Evolutionary conservation across 2,329 filamentous ascomycete species (phyloP).

Genomic region (Leptodontidium sp.): DNA sequence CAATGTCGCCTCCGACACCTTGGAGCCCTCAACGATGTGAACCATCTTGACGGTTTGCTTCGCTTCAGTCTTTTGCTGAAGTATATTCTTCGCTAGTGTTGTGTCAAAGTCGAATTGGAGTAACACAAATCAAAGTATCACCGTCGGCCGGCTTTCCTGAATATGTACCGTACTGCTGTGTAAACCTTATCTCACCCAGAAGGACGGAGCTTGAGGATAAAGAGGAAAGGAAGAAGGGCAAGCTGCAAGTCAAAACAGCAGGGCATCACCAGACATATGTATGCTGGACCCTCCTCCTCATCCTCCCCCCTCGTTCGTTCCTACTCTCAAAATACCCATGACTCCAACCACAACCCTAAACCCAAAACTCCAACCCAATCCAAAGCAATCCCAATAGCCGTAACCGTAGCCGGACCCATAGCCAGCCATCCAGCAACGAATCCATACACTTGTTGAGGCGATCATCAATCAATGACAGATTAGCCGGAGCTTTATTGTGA

Average conservation of each 20-base stretch:
- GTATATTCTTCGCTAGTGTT: background rate
- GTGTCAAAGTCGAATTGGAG: background rate
- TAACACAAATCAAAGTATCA: background rate
- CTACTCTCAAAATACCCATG: background rate
- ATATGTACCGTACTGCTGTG: no score
- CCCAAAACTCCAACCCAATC: background rate
- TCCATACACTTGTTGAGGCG: constrained; percentile 1
- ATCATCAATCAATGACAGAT: constrained; percentile 14
- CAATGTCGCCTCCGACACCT: constrained; percentile 7
- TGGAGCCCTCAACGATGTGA: background rate
- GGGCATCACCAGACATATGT: constrained; percentile 17
- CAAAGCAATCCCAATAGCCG: background rate
- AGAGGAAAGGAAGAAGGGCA: background rate
- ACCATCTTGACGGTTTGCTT: background rate
- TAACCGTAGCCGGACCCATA: background rate
- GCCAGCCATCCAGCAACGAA: constrained; percentile 5
- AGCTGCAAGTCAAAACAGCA: constrained; percentile 7
- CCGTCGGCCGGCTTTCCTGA: background rate
- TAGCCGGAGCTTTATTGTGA: constrained; percentile 1
- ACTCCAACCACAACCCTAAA: background rate
- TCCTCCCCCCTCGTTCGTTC: background rate
- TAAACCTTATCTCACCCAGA: background rate
- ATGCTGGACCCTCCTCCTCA: background rate
- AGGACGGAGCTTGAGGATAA: background rate
- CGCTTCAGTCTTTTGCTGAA: background rate